Evolutionary conservation across 257 asterid species (phyloP).

Genomic region (Hygrophila difformis): DNA sequence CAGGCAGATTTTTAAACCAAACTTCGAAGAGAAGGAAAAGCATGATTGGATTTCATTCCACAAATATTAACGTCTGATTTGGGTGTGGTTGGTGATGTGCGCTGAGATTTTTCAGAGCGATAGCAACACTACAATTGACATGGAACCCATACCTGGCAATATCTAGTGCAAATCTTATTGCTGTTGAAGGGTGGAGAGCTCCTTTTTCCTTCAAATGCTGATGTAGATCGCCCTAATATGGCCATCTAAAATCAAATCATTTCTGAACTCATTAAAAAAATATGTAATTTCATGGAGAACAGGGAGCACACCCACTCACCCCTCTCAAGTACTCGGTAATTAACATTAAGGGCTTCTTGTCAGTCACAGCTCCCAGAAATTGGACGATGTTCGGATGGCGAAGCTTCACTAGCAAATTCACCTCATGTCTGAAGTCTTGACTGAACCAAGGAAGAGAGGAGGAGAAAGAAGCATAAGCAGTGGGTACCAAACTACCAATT

Average conservation of each 20-base stretch:
- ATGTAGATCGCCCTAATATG: conserved; percentile 94
- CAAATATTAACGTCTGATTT: no score
- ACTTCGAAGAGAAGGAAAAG: no score
- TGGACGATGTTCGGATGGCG: conserved; percentile 99
- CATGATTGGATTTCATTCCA: no score
- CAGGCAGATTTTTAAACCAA: no score
- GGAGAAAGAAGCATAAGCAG: background rate
- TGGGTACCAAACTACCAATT: no score
- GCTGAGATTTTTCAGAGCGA: conserved; percentile 9
- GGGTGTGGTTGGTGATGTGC: no score
- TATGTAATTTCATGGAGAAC: conserved; percentile 4
- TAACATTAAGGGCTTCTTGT: conserved; percentile 88
- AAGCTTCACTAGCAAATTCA: conserved; percentile 92
- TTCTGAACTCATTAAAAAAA: conserved; percentile 1
- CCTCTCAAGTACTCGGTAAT: conserved; percentile 94
- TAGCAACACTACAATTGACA: no score
- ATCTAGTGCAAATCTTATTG: conserved; percentile 83
- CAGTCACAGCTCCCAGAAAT: conserved; percentile 95
- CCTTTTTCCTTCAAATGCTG: conserved; percentile 93
- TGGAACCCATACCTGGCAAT: conserved; percentile 76
- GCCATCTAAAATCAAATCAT: no score
- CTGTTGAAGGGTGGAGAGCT: conserved; percentile 67
- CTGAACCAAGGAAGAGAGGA: conserved; percentile 32
- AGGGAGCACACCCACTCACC: conserved; percentile 38
- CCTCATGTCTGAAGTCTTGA: conserved; percentile 99